These are phyloP conservation scores for Cyclotella distinguenda DNA, from an alignment of 108 stramenopile genomes.

Conservation along the genomic window DNA sequence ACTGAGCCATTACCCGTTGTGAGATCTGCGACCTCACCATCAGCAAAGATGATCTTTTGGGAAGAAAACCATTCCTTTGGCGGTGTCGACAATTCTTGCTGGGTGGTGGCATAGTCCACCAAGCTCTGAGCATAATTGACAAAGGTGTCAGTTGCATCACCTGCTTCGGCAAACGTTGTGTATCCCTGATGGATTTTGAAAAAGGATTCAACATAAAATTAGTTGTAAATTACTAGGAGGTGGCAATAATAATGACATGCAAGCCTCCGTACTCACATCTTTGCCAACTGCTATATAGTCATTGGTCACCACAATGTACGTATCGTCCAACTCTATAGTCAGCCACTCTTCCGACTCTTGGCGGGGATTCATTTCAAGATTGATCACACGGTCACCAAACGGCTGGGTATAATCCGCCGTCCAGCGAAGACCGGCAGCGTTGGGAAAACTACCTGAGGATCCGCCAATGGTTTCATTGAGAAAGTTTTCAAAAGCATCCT, in stretches of 20 bases:
- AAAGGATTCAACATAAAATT: too few species aligned
- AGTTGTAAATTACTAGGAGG: neutral
- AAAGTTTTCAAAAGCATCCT: constrained; percentile 38
- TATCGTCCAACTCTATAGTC: constrained; percentile 33
- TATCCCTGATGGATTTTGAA: constrained; percentile 46
- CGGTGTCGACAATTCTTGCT: neutral
- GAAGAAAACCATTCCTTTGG: constrained; percentile 8
- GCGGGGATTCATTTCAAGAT: constrained; percentile 49
- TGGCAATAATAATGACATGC: neutral
- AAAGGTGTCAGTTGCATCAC: constrained; percentile 27
- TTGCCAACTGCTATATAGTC: constrained; percentile 39
- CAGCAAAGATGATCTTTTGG: constrained; percentile 13
- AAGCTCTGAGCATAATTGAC: constrained; percentile 43
- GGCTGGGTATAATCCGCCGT: constrained; percentile 34
- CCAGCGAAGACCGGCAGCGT: constrained; percentile 61
- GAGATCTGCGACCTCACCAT: too few species aligned
- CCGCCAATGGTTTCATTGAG: constrained; percentile 21
- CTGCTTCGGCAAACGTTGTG: constrained; percentile 37
- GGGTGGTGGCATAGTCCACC: constrained; percentile 40
- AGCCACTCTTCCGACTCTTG: constrained; percentile 36
- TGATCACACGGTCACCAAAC: constrained; percentile 19
- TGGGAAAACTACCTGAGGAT: constrained; percentile 47
- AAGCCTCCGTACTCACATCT: constrained; percentile 13
- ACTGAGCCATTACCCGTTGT: too few species aligned
- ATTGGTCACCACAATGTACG: constrained; percentile 58